Percentiles rank a stretch among this genome's conserved stretches.
phyloP scores from a whole-genome alignment of 768 basidiomycete genomes.

The Naganishia kalamii region DNA sequence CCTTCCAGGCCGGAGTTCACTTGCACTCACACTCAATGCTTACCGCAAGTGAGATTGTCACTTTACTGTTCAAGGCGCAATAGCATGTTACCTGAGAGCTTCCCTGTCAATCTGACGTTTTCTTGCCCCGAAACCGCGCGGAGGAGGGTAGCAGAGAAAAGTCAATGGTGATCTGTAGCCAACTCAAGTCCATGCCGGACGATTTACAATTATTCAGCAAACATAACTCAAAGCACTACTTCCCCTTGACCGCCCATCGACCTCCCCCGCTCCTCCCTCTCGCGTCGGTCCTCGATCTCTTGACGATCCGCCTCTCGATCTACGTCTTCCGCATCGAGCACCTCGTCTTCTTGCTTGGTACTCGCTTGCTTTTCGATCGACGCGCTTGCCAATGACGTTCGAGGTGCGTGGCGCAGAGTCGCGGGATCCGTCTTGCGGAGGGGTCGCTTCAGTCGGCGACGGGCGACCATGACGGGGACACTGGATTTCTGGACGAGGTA shows the following conservation, averaged over 20 bases:
- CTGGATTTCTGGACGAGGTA: slow-evolving; percentile 75
- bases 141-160: no score
- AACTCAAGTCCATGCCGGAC: neutral
- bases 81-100: no score
- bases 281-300: slow-evolving; percentile 20
- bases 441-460: slow-evolving; percentile 80
- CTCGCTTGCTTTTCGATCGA: slow-evolving; percentile 79
- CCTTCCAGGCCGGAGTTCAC: no score
- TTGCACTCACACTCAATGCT: no score
- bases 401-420: slow-evolving; percentile 64
- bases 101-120: no score
- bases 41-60: no score
- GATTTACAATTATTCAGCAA: no score
- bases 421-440: slow-evolving; percentile 55
- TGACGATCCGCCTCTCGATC: slow-evolving; percentile 51
- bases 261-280: slow-evolving; percentile 3
- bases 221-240: neutral
- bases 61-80: no score
- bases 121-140: no score
- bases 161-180: neutral
- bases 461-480: slow-evolving; percentile 94
- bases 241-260: slow-evolving; percentile 5
- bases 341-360: slow-evolving; percentile 72
- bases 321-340: slow-evolving; percentile 47
- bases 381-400: slow-evolving; percentile 74